These are phyloP conservation scores for Phytophthora pini DNA, from an alignment of 352 stramenopile genomes.

Conservation along the genomic window DNA sequence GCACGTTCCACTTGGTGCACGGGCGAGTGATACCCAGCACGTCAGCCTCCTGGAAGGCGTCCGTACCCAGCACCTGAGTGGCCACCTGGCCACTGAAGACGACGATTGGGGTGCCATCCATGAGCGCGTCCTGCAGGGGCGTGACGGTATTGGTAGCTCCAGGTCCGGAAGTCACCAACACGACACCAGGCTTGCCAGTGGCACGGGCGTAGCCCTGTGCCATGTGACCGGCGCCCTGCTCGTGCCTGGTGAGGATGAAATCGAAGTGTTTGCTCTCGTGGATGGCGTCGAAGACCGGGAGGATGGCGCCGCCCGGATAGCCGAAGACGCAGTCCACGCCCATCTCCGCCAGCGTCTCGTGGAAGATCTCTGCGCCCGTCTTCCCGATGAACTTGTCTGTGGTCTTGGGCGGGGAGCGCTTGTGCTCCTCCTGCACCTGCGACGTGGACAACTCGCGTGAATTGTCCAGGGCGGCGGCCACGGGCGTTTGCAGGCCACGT, in stretches of 20 bases:
- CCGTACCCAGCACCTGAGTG: conserved; percentile 90
- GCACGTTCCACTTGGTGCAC: conserved; percentile 97
- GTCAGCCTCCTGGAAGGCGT: conserved; percentile 94
- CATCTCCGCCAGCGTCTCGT: conserved; percentile 93
- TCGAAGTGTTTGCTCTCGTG: conserved; percentile 87
- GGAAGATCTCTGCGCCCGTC: conserved; percentile 94
- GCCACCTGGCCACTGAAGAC: conserved; percentile 95
- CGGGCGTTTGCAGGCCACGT: conserved; percentile 26
- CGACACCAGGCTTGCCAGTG: conserved; percentile 90
- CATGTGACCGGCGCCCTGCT: conserved; percentile 88
- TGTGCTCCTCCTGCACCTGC: conserved; percentile 38
- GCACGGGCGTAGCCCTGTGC: conserved; percentile 85
- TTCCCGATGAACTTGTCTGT: conserved; percentile 92
- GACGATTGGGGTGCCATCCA: conserved; percentile 95
- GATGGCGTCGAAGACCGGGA: conserved; percentile 96
- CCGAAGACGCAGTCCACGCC: conserved; percentile 93
- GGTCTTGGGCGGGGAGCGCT: conserved; percentile 48
- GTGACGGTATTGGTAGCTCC: conserved; percentile 96
- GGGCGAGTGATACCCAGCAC: conserved; percentile 88
- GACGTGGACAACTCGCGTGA: conserved; percentile 48
- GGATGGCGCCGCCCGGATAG: conserved; percentile 94
- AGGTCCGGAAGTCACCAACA: conserved; percentile 94
- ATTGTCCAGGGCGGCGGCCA: conserved; percentile 8
- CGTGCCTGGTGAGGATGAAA: conserved; percentile 83
- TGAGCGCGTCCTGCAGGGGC: conserved; percentile 94